Evolutionary conservation across 345 rosid genomes (phyloP).

Genomic region (Lepidium sativum): DNA sequence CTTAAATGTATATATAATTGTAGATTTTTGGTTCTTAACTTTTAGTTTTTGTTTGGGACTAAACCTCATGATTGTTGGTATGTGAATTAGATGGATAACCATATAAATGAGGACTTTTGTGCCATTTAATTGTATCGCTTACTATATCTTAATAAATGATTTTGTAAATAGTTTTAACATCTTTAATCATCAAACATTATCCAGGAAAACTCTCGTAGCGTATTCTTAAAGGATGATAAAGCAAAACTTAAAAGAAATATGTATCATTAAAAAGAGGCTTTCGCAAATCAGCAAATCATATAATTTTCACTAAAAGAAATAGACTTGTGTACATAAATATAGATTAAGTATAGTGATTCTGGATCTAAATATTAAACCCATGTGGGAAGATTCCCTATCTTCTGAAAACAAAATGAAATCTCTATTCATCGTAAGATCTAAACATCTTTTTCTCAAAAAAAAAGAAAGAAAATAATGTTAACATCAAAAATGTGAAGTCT

Average conservation of each 20-base stretch:
- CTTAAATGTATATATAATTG: too few relatives aligned
- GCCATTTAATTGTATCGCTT: background rate
- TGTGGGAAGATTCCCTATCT: constrained; percentile 31
- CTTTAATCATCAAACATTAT: background rate
- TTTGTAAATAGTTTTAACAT: background rate
- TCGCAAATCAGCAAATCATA: constrained; percentile 19
- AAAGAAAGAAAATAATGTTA: background rate
- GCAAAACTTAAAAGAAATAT: constrained; percentile 8
- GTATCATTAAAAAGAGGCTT: background rate
- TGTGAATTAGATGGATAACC: background rate
- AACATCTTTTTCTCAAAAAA: background rate
- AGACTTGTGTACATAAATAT: background rate
- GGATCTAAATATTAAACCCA: constrained; percentile 26
- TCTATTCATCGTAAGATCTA: constrained; percentile 24
- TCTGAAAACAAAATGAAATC: constrained; percentile 15
- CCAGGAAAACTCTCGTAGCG: background rate
- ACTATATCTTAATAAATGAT: background rate
- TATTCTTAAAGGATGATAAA: background rate
- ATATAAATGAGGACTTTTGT: background rate
- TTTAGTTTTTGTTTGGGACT: background rate
- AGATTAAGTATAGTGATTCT: background rate
- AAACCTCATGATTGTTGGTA: background rate
- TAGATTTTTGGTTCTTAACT: background rate
- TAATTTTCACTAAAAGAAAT: constrained; percentile 4
- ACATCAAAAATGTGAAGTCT: background rate